Base-by-base conservation (phyloP, 164 flowering plant genomes). In the Cinnamomum chago region DNA sequence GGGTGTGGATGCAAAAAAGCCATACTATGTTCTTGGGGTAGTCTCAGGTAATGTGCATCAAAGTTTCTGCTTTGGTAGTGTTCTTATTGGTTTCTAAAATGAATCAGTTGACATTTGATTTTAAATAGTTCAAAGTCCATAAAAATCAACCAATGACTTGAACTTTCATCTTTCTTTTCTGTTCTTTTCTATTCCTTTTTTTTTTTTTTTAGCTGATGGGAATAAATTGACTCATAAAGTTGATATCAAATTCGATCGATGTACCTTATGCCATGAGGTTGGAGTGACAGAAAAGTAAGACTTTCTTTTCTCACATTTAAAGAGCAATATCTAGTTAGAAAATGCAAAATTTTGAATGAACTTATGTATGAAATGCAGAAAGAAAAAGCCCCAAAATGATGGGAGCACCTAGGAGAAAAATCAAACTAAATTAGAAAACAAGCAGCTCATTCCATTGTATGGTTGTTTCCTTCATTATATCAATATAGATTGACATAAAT, bases 201-300 rank as follows among this genome's bases (percentile, higher is more conserved):
- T n/a, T n/a, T n/a, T 13, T 51, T 58, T 25, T 22, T 18, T n/a
- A 72, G 79, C 75, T 10, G 71, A 76, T 58, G 79, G 79, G 65
- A 67, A 68, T 58, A 76, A 67, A 40, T 6, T 72, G 75, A 27
- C 55, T 25, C 65, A 68, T 28, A 75, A 75, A 58, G 77, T 68
- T 55, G 72, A 75, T 27, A 65, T 75, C 28, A 55, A 68, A 23
- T 74, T 74, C 28, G 12, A 68, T 30, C 58, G 40, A 58, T 7
- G 72, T 35, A 68, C 67, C 58, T 24, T 76, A 23, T 3, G 25
- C 72, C 75, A 76, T 76, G 79, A 76, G 13, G n/a, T 76, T 33
- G 71, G 60, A 28, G 58, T 76, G 22, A 76, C 75, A 22, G 68
- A 76, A 35, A 72, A 72, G 79, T 76, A 69, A 58, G 65, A 14